Percentiles rank a stretch among this genome's conserved stretches.
These are phyloP conservation scores for Auricularia heimuer DNA, from an alignment of 768 basidiomycete genomes.

Conservation along the genomic window DNA sequence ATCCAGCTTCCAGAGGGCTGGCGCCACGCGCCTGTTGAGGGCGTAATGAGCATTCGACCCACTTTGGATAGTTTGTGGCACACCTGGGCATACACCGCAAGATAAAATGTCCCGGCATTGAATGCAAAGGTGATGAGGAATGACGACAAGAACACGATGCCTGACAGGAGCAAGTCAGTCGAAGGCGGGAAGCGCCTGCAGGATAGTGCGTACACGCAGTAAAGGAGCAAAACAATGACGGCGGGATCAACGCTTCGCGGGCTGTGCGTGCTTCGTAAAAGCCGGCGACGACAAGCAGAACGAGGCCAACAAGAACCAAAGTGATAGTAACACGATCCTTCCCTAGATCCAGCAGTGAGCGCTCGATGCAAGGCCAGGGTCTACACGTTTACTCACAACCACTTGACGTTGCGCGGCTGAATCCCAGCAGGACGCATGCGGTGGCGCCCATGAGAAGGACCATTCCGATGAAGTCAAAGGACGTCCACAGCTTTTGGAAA, in stretches of 20 bases:
- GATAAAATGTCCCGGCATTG: slow-evolving; percentile 78
- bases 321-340: slow-evolving; percentile 47
- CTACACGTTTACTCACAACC: slow-evolving; percentile 46
- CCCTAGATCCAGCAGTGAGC: slow-evolving; percentile 35
- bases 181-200: not conserved
- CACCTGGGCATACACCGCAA: slow-evolving; percentile 77
- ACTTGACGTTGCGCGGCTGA: slow-evolving; percentile 58
- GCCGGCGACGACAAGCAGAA: slow-evolving; percentile 47
- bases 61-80: not conserved
- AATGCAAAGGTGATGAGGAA: slow-evolving; percentile 80
- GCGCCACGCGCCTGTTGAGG: slow-evolving; percentile 42
- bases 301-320: slow-evolving; percentile 46
- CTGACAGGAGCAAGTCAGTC: slow-evolving; percentile 24
- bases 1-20: slow-evolving; percentile 61
- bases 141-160: slow-evolving; percentile 52
- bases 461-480: slow-evolving; percentile 74
- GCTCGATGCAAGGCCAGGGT: not conserved
- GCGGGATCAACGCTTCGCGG: slow-evolving; percentile 65
- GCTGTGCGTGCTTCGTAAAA: slow-evolving; percentile 58
- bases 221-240: slow-evolving; percentile 45
- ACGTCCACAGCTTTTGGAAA: slow-evolving; percentile 42
- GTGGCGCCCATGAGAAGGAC: slow-evolving; percentile 67
- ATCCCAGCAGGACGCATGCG: slow-evolving; percentile 64
- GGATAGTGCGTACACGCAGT: slow-evolving; percentile 41
- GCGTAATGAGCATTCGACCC: slow-evolving; percentile 33